A percentile compares a stretch with the other conserved stretches of the same genome.
Evolutionary conservation across 148 eudicot species (phyloP).

Genomic region (Linanthus parryae): DNA sequence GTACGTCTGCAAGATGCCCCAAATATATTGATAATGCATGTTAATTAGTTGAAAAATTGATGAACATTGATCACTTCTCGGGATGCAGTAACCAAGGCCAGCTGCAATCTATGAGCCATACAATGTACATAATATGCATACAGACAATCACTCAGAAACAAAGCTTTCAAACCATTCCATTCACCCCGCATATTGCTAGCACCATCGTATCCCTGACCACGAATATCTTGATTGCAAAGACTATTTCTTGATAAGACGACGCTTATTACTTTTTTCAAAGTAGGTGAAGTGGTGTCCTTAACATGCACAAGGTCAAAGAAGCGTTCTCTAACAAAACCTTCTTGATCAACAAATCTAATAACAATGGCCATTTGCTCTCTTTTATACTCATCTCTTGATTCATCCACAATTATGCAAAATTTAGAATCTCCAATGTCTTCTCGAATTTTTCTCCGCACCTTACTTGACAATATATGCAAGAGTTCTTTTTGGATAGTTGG

Average conservation of each 20-base stretch:
- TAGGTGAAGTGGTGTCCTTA: not conserved
- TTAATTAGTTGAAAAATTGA: not conserved
- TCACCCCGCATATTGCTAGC: not conserved
- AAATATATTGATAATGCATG: not conserved
- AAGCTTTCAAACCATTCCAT: conserved; percentile 11
- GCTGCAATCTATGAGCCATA: not conserved
- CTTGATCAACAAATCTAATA: conserved; percentile 1
- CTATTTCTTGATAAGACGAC: not conserved
- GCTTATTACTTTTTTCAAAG: not conserved
- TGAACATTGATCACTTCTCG: not conserved
- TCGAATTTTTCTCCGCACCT: not conserved
- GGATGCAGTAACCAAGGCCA: not conserved
- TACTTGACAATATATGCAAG: not conserved
- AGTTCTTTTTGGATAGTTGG: conserved; percentile 1
- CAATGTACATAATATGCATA: not conserved
- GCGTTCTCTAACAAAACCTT: not conserved
- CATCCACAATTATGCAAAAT: no score
- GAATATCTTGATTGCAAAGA: not conserved
- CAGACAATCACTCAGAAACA: not conserved
- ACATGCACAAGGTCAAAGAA: conserved; percentile 9
- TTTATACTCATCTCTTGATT: not conserved
- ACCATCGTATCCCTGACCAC: conserved; percentile 15
- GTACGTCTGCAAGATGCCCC: not conserved
- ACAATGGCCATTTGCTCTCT: not conserved
- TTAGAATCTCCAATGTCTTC: not conserved